These are phyloP conservation scores for Talinum fruticosum DNA, from an alignment of 148 eudicot genomes.

Conservation along the genomic window DNA sequence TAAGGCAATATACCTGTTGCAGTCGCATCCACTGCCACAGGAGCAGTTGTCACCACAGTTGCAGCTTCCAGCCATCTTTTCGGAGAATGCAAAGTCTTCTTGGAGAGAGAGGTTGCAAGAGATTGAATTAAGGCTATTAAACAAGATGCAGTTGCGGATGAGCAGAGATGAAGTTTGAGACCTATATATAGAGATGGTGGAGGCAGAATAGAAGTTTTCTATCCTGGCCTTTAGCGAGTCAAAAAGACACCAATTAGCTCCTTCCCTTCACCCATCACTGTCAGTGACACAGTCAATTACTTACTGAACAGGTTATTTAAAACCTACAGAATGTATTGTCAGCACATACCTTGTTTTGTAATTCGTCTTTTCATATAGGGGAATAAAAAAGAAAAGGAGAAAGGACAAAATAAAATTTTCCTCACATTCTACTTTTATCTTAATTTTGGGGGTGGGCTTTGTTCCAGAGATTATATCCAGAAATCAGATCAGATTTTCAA, in stretches of 20 bases:
- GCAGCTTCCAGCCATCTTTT: constrained; percentile 38
- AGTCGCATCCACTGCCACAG: constrained; percentile 37
- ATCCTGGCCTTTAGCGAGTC: constrained; percentile 20
- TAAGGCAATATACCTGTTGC: constrained; percentile 31
- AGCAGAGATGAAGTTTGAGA: constrained; percentile 16
- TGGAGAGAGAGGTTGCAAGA: constrained; percentile 5
- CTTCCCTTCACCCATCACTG: constrained; percentile 13
- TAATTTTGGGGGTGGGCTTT: too few species aligned
- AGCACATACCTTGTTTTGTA: too few species aligned
- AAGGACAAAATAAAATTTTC: too few species aligned
- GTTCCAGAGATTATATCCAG: background rate
- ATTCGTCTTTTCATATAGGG: too few species aligned
- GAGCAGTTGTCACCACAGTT: constrained; percentile 34
- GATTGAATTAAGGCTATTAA: constrained; percentile 3
- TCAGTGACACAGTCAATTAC: constrained; percentile 2
- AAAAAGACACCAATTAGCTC: background rate
- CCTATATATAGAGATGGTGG: constrained; percentile 21
- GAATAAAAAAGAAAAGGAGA: too few species aligned
- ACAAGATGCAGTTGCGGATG: constrained; percentile 16
- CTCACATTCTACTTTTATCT: too few species aligned
- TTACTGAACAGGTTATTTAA: background rate
- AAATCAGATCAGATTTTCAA: constrained; percentile 5
- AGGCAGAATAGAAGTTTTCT: constrained; percentile 12
- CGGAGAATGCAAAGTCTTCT: constrained; percentile 1
- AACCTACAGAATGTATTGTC: background rate